Evolutionary conservation across 805 yeast species (phyloP).

Genomic region (Scheffersomyces stipitis): DNA sequence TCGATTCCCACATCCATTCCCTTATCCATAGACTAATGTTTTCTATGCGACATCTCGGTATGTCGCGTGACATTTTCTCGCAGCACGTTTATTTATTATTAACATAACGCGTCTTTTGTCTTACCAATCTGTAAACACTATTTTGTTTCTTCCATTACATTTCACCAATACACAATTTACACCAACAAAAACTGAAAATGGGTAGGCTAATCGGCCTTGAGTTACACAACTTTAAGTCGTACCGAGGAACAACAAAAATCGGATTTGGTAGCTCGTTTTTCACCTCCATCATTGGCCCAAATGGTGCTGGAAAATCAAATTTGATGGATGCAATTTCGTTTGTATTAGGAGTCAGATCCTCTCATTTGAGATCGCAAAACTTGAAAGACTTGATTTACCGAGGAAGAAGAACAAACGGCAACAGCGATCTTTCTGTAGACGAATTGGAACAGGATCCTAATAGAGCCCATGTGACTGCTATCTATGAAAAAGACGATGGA

Average conservation of each 20-base stretch:
- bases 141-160: too few species aligned
- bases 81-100: too few species aligned
- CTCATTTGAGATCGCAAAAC: slow-evolving; percentile 71
- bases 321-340: slow-evolving; percentile 97
- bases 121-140: too few species aligned
- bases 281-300: slow-evolving; percentile 95
- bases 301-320: slow-evolving; percentile 96
- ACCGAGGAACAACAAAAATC: slow-evolving; percentile 69
- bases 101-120: too few species aligned
- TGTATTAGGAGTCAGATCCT: slow-evolving; percentile 80
- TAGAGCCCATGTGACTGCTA: slow-evolving; percentile 74
- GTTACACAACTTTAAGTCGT: slow-evolving; percentile 86
- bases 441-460: slow-evolving; percentile 37
- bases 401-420: slow-evolving; percentile 43
- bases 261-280: slow-evolving; percentile 84
- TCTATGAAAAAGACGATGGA: slow-evolving; percentile 65
- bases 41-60: too few species aligned
- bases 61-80: too few species aligned
- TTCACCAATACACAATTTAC: too few species aligned
- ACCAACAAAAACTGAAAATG: slow-evolving; percentile 44
- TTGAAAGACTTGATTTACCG: slow-evolving; percentile 79
- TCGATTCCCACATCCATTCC: too few species aligned
- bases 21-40: too few species aligned
- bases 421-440: slow-evolving; percentile 15
- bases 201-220: slow-evolving; percentile 81